Base-by-base conservation (phyloP, 495 filamentous ascomycete species). In the Staphylotrichum tortipilum region DNA sequence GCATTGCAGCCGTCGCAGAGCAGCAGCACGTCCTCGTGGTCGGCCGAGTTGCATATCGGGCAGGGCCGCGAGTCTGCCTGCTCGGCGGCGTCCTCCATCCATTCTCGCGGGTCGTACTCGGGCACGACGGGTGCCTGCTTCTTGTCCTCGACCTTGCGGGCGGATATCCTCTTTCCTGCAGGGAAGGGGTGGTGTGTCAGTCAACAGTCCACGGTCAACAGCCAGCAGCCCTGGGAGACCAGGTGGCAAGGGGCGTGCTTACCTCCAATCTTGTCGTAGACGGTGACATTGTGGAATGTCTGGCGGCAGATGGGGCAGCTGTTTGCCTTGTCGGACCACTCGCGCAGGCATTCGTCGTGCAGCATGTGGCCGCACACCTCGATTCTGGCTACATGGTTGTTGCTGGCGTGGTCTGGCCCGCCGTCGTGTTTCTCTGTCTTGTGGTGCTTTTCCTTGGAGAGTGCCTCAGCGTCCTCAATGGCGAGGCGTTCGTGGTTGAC, bases 241-340 rank as follows among this genome's bases (percentile, higher is more conserved):
- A n/a, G n/a, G n/a, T n/a, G n/a, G n/a, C n/a, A n/a, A n/a, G n/a
- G n/a, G n/a, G n/a, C n/a, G n/a, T n/a, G n/a, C 79, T 68, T 77
- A 94, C 89, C 88, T 74, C 83, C 84, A 62, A 86, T 65, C 48
- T 73, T 78, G 51, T 84, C 79, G 58, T 80, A 85, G 46, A 96
- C 82, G 61, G 90, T 81, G 47, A 97, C 94, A 57, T 82, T 65
- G 67, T 96, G 88, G 70, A 97, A 97, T 57, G 73, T 83, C 59
- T 84, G 83, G 49, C 92, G 86, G 66, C 92, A 99, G 65, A 97
- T 94, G 12, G 92, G 92, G 63, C 92, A 99, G 63, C 89, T 95
- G 68, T 97, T 99, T 48, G 94, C 91, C 61, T 91, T 82, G 68
- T 92, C 88, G 26, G 85, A 87, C 92, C 92, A 99, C 49, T 88